These are phyloP conservation scores for Lentinula novae-zelandiae DNA, from an alignment of 1,284 basidiomycete genomes.

Conservation along the genomic window DNA sequence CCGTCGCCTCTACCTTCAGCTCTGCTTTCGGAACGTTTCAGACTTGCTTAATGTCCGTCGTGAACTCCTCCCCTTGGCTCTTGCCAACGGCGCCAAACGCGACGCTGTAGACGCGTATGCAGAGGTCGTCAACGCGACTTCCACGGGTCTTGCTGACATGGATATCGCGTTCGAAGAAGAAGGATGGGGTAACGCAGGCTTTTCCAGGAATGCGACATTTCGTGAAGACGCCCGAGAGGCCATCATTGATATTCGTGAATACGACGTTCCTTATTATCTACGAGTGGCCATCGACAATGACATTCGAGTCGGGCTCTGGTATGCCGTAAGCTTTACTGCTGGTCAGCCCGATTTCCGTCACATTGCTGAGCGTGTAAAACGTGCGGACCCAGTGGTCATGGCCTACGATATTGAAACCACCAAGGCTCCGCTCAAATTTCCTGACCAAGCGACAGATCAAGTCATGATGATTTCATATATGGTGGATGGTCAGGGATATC, in stretches of 20 bases:
- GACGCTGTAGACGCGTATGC: conserved; percentile 98
- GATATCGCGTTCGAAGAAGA: conserved; percentile 69
- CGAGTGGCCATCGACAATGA: conserved; percentile 99
- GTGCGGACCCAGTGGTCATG: conserved; percentile 99
- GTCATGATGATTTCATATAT: conserved; percentile 99
- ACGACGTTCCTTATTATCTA: conserved; percentile 96
- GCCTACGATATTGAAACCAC: conserved; percentile 99
- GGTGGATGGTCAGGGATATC: conserved; percentile 94
- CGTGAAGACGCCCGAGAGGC: conserved; percentile 77
- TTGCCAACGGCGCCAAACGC: conserved; percentile 89
- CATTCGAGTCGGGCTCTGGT: conserved; percentile 97
- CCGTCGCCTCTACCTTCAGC: conserved; percentile 82
- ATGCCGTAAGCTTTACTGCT: conserved; percentile 80
- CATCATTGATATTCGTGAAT: conserved; percentile 94
- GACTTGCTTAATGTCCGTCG: conserved; percentile 87
- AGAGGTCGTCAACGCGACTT: conserved; percentile 87
- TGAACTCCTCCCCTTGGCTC: conserved; percentile 87
- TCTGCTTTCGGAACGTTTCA: conserved; percentile 90
- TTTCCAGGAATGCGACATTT: conserved; percentile 4
- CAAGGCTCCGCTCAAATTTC: conserved; percentile 98
- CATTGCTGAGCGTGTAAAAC: conserved; percentile 87
- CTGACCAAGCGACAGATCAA: conserved; percentile 93
- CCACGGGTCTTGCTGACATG: conserved; percentile 41
- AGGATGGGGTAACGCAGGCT: background rate
- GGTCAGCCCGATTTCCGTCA: conserved; percentile 77